Conservation (phyloP, 495 filamentous ascomycete species). For the Hypoxylon perforatum region DNA sequence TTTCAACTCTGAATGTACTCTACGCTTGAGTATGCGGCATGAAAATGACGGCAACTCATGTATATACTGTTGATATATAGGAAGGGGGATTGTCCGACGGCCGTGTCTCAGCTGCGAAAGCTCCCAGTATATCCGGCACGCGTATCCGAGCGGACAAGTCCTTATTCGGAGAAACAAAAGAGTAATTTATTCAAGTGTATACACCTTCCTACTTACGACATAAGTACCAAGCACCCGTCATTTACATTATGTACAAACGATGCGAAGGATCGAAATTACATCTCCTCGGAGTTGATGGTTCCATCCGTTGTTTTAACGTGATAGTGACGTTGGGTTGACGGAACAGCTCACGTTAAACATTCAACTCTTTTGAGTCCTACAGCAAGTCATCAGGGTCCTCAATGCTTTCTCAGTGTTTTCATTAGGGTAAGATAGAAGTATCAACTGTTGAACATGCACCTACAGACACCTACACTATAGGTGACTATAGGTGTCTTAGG, state of each 20-base stretch:
- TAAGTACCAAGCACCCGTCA: background rate
- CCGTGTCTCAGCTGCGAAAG: conserved; percentile 5
- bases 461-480: no score
- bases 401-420: no score
- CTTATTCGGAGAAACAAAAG: no score
- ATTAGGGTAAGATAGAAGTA: no score
- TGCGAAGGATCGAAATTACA: conserved; percentile 10
- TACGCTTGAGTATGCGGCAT: conserved; percentile 2
- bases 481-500: no score
- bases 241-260: background rate
- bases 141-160: no score
- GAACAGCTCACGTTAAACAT: conserved; percentile 20
- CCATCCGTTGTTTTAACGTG: background rate
- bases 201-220: background rate
- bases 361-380: conserved; percentile 22
- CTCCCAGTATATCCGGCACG: no score
- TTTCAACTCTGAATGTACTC: conserved; percentile 16
- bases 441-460: no score
- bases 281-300: conserved; percentile 21
- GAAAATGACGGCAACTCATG: conserved; percentile 1
- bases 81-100: conserved; percentile 8
- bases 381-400: conserved; percentile 2
- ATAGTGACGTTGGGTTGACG: conserved; percentile 33
- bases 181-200: background rate
- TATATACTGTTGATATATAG: conserved; percentile 23